Evolutionary conservation across 2,329 filamentous ascomycete species (phyloP).

Genomic region (Dactylellina haptotyla): DNA sequence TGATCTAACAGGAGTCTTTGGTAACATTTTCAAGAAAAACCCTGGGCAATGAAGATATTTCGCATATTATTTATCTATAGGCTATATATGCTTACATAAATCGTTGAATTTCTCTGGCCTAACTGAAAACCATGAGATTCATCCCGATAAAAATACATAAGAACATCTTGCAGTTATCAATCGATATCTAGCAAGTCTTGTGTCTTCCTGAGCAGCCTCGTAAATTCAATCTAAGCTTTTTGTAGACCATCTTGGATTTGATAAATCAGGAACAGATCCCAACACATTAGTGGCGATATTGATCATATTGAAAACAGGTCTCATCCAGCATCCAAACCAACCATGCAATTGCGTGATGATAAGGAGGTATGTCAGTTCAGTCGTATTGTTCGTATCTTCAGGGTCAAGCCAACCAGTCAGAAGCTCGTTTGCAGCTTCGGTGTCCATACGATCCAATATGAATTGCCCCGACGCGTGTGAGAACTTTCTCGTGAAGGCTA

Average conservation of each 20-base stretch:
- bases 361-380: background rate
- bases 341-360: background rate
- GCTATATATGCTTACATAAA: too few species aligned
- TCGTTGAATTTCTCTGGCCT: too few species aligned
- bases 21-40: too few species aligned
- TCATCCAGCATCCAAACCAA: background rate
- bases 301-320: background rate
- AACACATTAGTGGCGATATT: background rate
- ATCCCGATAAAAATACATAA: too few species aligned
- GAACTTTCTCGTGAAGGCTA: background rate
- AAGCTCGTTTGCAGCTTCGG: background rate
- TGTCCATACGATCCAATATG: background rate
- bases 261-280: background rate
- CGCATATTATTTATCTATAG: too few species aligned
- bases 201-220: too few species aligned
- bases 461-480: background rate
- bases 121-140: too few species aligned
- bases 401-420: background rate
- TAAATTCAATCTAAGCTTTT: background rate
- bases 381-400: background rate
- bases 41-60: too few species aligned
- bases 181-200: too few species aligned
- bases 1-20: too few species aligned
- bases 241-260: background rate
- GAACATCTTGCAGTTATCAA: too few species aligned